Percentiles rank a stretch among this genome's conserved stretches.
Conservation (phyloP, 2,329 filamentous ascomycete genomes). For the Curvularia sp. region DNA sequence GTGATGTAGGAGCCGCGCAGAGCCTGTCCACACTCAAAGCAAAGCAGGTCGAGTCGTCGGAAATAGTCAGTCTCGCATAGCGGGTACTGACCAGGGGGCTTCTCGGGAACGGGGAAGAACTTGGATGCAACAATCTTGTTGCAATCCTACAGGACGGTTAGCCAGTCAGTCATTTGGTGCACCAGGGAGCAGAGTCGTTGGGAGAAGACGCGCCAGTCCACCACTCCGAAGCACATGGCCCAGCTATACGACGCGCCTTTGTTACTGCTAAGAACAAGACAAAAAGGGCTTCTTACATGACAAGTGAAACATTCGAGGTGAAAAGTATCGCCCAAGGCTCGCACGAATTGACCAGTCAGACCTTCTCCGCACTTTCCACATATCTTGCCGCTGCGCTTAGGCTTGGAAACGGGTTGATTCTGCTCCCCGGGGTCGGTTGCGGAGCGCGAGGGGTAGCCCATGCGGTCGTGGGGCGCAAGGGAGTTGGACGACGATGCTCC, state of each 20-base stretch:
- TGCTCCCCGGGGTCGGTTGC: slow-evolving; percentile 42
- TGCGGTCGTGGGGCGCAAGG: slow-evolving; percentile 34
- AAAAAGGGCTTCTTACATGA: slow-evolving; percentile 64
- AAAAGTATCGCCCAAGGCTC: slow-evolving; percentile 90
- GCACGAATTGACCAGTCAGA: slow-evolving; percentile 93
- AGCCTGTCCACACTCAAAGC: slow-evolving; percentile 89
- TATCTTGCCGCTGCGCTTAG: slow-evolving; percentile 49
- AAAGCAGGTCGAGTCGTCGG: slow-evolving; percentile 85
- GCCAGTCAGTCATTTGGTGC: background rate
- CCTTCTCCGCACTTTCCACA: slow-evolving; percentile 87
- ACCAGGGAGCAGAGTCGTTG: background rate
- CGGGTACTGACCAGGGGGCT: slow-evolving; percentile 88
- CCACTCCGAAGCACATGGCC: background rate
- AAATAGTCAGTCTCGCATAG: slow-evolving; percentile 98
- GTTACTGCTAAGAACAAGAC: background rate
- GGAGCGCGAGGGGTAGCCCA: slow-evolving; percentile 35
- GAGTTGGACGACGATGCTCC: slow-evolving; percentile 32
- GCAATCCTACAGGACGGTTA: slow-evolving; percentile 72
- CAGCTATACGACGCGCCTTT: background rate
- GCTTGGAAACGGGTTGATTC: slow-evolving; percentile 33
- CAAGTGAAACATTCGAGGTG: slow-evolving; percentile 99
- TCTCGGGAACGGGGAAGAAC: slow-evolving; percentile 96
- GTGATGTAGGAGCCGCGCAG: slow-evolving; percentile 98
- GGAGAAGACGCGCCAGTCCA: background rate
- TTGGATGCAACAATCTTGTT: slow-evolving; percentile 97